Base-by-base conservation (phyloP, 768 basidiomycete genomes). In the Botryobasidium botryosum region DNA sequence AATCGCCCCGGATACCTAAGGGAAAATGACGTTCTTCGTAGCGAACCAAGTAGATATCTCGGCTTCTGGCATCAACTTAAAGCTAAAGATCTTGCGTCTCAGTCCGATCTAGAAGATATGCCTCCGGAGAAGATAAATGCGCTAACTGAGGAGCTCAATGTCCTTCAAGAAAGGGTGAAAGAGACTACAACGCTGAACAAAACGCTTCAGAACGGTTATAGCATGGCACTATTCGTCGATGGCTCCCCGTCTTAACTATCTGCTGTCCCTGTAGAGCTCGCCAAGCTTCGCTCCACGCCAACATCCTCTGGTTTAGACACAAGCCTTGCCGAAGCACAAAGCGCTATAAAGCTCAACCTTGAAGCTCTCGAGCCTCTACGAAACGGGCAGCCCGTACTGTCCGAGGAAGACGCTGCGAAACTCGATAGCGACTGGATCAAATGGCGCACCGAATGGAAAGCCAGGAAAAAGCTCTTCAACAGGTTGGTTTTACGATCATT, bases 11-110 rank as follows among this genome's bases (percentile, higher is more conserved):
- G 54, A n/a, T n/a, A n/a, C n/a, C n/a, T n/a, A n/a, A 87, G 84
- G 82, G 7, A 87, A 94, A 60, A 79, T 76, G 2, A 77, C 77
- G 0, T 80, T 91, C 58, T 94, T 86, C 55, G 85, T 90, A 10
- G 74, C 74, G 28, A 88, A 88, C 43, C 64, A 66, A 51, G 64
- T 61, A 17, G 27, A 56, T 39, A 12, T 25, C n/a, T 13, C 26
- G 36, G n/a, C 25, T 18, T 10, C 18, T 23, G 24, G 5, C 5
- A 31, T 33, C 7, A 17, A 15, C 20, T 44, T 25, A 15, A 35
- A 28, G 43, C 31, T 36, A n/a, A 40, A 23, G 31, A n/a, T 46
- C n/a, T 24, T 13, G 50, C 12, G 37, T 18, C 20, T 6, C 81
- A 92, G 62, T 69, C 69, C 15, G 75, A 74, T 23, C 67, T 85